A percentile compares a stretch with the other conserved stretches of the same genome.
Conservation (phyloP, 176 grass and related monocot genomes). For the Zea luxurians region DNA sequence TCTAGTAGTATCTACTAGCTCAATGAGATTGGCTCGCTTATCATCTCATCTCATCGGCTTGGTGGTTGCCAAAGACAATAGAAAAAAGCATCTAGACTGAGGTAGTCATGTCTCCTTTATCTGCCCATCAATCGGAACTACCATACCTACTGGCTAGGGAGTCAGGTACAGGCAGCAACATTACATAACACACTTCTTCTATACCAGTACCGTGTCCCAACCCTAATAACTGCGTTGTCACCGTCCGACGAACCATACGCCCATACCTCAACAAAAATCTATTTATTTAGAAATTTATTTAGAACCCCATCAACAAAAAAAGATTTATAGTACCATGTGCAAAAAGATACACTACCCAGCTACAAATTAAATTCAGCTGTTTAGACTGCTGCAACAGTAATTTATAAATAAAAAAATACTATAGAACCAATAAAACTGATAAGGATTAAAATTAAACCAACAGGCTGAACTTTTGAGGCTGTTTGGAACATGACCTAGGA, state of each 20-base stretch:
- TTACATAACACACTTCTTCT: background rate
- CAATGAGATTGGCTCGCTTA: background rate
- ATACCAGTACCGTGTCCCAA: background rate
- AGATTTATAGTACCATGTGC: no score
- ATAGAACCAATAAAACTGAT: no score
- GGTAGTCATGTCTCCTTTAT: constrained; percentile 15
- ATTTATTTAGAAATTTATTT: no score
- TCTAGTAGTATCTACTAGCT: background rate
- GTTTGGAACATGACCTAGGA: constrained; percentile 37
- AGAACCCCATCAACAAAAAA: no score
- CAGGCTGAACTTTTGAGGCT: constrained; percentile 45
- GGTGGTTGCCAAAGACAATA: constrained; percentile 19
- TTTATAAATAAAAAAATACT: no score
- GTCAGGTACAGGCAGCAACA: constrained; percentile 8
- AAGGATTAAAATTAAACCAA: no score
- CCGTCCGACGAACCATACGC: no score
- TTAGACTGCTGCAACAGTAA: no score
- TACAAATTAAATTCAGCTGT: no score
- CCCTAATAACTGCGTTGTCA: constrained; percentile 14
- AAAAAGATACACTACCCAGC: no score
- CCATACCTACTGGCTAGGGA: constrained; percentile 25
- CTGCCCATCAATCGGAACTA: constrained; percentile 38
- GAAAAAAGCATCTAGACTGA: constrained; percentile 4
- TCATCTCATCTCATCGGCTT: background rate
- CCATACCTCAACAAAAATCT: no score